Evolutionary conservation across 2,329 filamentous ascomycete genomes (phyloP).

Genomic region (Moelleriella libera): DNA sequence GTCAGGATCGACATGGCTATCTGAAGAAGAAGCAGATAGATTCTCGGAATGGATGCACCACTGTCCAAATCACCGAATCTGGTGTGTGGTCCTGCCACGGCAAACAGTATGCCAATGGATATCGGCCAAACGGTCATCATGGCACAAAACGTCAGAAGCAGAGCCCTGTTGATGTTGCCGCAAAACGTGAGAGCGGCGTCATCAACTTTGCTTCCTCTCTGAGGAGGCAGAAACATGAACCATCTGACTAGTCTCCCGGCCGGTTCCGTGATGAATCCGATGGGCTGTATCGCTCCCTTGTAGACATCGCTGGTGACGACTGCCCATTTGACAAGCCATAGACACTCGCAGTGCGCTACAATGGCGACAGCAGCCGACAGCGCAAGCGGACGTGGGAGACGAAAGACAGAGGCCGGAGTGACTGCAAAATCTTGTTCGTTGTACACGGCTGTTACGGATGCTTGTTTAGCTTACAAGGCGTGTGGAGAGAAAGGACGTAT

Average conservation of each 20-base stretch:
- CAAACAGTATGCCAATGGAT: background rate
- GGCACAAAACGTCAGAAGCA: background rate
- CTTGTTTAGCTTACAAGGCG: too few relatives aligned
- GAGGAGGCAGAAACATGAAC: background rate
- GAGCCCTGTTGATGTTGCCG: background rate
- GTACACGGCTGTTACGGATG: too few relatives aligned
- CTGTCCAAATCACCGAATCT: too few relatives aligned
- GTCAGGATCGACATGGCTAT: background rate
- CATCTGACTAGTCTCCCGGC: background rate
- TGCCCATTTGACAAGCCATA: slow-evolving; percentile 28
- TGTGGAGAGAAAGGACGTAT: background rate
- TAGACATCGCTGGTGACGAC: slow-evolving; percentile 33
- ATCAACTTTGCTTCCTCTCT: background rate
- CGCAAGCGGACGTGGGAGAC: background rate
- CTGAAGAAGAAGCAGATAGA: background rate
- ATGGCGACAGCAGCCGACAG: slow-evolving; percentile 29
- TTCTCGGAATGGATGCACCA: background rate
- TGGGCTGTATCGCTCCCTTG: slow-evolving; percentile 28
- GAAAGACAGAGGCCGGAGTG: background rate
- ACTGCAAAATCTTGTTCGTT: background rate
- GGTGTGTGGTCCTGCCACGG: background rate
- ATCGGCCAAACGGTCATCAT: background rate
- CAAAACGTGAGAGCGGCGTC: background rate
- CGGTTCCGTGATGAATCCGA: slow-evolving; percentile 22
- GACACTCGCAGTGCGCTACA: slow-evolving; percentile 30